Conservation (phyloP, 768 basidiomycete genomes). For the Phanerochaete sordida region DNA sequence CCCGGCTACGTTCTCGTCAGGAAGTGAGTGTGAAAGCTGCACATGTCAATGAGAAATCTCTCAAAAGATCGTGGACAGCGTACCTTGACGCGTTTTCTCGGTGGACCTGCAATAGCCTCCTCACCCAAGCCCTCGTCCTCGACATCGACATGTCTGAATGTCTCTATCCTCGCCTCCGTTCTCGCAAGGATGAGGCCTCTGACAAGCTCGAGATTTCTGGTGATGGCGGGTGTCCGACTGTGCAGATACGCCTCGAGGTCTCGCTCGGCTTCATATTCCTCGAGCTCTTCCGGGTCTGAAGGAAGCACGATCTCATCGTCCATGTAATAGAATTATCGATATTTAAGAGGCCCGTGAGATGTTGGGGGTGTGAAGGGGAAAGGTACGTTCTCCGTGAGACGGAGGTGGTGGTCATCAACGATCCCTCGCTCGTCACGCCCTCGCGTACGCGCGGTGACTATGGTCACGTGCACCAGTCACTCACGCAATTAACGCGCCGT, state of each 20-base stretch:
- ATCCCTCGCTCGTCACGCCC: too few species aligned
- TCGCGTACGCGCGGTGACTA: background rate
- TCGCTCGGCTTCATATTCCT: background rate
- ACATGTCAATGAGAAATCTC: background rate
- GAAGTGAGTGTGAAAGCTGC: background rate
- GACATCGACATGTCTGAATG: background rate
- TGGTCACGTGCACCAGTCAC: background rate
- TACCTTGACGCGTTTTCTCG: slow-evolving; percentile 11
- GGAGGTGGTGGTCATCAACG: too few species aligned
- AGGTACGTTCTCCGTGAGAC: too few species aligned
- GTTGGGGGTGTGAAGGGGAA: background rate
- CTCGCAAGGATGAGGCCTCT: background rate
- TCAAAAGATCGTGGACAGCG: background rate
- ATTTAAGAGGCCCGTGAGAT: background rate
- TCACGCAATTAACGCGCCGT: too few species aligned
- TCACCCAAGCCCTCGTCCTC: background rate
- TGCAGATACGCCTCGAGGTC: slow-evolving; percentile 7
- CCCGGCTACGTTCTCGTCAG: background rate
- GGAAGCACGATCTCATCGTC: slow-evolving; percentile 7
- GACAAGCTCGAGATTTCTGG: background rate
- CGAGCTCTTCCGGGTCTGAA: slow-evolving; percentile 11
- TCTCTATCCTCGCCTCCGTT: background rate
- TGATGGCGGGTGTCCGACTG: background rate
- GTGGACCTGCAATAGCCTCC: background rate
- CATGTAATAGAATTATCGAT: background rate